Evolutionary conservation across 345 rosid species (phyloP).

Genomic region (Populus tremula): DNA sequence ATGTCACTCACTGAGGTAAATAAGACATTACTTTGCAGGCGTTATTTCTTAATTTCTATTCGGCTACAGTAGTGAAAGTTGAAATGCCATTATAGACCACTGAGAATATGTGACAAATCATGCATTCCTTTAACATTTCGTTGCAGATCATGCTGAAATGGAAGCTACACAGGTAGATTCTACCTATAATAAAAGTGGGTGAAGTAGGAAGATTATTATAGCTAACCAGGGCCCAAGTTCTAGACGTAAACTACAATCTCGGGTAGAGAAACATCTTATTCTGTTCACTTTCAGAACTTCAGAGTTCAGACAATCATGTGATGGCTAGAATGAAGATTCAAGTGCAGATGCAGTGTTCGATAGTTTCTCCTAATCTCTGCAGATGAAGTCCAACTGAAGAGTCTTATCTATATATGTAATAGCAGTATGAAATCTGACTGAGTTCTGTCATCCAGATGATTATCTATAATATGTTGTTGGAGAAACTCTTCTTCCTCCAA

Average conservation of each 20-base stretch:
- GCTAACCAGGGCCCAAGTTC: background rate
- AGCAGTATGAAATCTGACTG: background rate
- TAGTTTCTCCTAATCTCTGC: background rate
- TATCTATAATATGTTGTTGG: conserved; percentile 1
- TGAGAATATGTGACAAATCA: background rate
- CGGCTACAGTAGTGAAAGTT: background rate
- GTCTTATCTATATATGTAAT: background rate
- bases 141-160: conserved; percentile 14
- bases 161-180: background rate
- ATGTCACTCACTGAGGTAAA: conserved; percentile 27
- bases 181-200: background rate
- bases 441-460: conserved; percentile 4
- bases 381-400: background rate
- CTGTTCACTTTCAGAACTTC: background rate
- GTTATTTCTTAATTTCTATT: background rate
- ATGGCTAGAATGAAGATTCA: background rate
- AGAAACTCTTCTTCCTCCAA: background rate
- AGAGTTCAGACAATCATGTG: background rate
- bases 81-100: too few species aligned
- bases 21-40: background rate
- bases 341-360: background rate
- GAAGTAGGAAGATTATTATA: background rate
- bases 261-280: background rate
- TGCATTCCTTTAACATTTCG: background rate
- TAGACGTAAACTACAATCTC: conserved; percentile 7